Conservation (phyloP, 2,329 filamentous ascomycete genomes). For the Trematosphaeria pertusa region DNA sequence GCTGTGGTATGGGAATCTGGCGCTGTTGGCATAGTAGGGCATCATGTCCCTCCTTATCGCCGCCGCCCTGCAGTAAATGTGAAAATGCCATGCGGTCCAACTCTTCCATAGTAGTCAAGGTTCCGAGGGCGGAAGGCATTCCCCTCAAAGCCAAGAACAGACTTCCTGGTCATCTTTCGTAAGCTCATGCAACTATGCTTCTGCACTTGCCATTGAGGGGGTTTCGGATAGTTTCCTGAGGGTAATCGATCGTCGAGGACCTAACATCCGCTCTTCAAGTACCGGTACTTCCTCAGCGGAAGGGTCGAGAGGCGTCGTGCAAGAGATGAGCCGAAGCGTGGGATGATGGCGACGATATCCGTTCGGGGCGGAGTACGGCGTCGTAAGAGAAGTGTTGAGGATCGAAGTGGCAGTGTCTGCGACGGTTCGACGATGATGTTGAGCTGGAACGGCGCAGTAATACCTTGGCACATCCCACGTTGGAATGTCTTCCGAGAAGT, state of each 20-base stretch:
- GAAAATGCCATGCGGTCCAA: too few species aligned
- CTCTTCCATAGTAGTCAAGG: too few species aligned
- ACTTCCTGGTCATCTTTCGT: not conserved
- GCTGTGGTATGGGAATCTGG: too few species aligned
- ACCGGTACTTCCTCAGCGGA: not conserved
- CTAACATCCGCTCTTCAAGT: too few species aligned
- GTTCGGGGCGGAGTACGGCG: too few species aligned
- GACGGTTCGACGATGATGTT: conserved; percentile 22
- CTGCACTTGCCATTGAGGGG: not conserved
- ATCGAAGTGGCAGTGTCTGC: conserved; percentile 8
- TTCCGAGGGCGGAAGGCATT: too few species aligned
- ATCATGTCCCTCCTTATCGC: too few species aligned
- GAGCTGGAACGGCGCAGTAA: conserved; percentile 18
- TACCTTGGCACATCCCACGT: conserved; percentile 37
- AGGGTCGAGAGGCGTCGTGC: not conserved
- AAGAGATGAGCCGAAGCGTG: not conserved
- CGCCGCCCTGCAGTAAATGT: too few species aligned
- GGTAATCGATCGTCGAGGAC: too few species aligned
- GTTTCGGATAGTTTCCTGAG: conserved; percentile 1
- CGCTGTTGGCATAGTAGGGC: too few species aligned
- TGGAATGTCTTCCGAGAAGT: conserved; percentile 19
- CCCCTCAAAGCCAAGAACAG: not conserved
- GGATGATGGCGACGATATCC: too few species aligned
- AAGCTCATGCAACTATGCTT: not conserved
- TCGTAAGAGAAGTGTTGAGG: conserved; percentile 28